A percentile compares a stretch with the other conserved stretches of the same genome.
phyloP scores from a whole-genome alignment of 1,284 basidiomycete species.

The Fereydounia khargensis region DNA sequence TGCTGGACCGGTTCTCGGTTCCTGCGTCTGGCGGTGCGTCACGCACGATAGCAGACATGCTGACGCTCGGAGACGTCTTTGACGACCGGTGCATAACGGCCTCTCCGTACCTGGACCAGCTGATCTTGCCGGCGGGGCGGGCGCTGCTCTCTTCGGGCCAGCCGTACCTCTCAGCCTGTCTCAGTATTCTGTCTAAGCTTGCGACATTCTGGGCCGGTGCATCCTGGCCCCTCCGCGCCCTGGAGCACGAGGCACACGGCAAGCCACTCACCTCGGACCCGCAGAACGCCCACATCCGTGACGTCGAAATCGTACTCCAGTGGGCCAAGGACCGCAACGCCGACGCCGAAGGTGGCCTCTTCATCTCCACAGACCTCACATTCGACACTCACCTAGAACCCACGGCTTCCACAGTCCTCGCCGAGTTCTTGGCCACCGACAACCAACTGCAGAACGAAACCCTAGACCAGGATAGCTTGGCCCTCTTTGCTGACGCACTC shows the following conservation, averaged over 20 bases:
- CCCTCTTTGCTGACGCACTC: conserved; percentile 23
- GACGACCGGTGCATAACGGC: conserved; percentile 31
- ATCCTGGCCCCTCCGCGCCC: conserved; percentile 35
- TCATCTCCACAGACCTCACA: conserved; percentile 25
- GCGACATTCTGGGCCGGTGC: conserved; percentile 42
- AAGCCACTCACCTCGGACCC: conserved; percentile 25
- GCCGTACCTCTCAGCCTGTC: conserved; percentile 32
- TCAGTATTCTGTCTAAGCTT: conserved; percentile 30
- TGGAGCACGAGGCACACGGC: conserved; percentile 40
- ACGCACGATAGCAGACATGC: conserved; percentile 41
- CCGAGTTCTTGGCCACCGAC: conserved; percentile 35
- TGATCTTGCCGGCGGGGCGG: conserved; percentile 38
- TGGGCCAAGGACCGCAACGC: conserved; percentile 36
- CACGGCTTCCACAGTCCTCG: conserved; percentile 3
- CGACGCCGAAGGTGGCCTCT: conserved; percentile 24
- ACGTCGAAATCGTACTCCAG: conserved; percentile 45
- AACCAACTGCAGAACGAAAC: conserved; percentile 31
- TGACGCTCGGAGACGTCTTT: conserved; percentile 33
- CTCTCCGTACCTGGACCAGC: conserved; percentile 42
- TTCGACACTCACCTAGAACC: conserved; percentile 29
- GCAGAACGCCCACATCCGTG: conserved; percentile 36
- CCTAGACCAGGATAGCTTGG: conserved; percentile 24
- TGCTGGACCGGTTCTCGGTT: conserved; percentile 33
- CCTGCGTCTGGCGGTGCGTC: conserved; percentile 33
- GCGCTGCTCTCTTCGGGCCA: conserved; percentile 33